Conservation (phyloP, 352 stramenopile genomes). For the Thalassiosira mediterranea region DNA sequence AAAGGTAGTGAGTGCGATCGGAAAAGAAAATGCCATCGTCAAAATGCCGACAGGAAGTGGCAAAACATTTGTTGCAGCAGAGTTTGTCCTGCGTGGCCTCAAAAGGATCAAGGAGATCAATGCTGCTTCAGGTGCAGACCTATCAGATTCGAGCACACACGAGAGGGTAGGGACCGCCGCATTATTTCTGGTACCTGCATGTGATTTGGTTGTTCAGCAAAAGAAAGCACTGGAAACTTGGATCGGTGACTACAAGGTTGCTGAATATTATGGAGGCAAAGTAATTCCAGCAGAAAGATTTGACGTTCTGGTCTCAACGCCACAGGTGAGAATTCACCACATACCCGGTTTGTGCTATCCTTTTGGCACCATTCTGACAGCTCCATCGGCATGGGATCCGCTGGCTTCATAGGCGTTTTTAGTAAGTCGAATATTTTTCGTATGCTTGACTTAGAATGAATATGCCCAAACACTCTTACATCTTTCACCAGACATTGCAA, state of each 20-base stretch:
- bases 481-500: no score
- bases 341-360: no score
- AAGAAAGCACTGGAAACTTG: constrained; percentile 26
- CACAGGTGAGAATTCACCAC: no score
- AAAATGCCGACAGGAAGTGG: constrained; percentile 54
- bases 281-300: constrained; percentile 17
- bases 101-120: background rate
- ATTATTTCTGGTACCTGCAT: constrained; percentile 40
- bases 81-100: no score
- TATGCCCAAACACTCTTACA: no score
- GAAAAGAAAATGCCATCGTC: constrained; percentile 48
- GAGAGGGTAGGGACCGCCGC: constrained; percentile 6
- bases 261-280: constrained; percentile 27
- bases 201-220: constrained; percentile 45
- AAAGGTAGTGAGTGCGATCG: constrained; percentile 32
- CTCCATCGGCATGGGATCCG: no score
- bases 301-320: constrained; percentile 49
- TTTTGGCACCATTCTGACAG: no score
- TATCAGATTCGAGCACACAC: no score
- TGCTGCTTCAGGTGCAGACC: no score
- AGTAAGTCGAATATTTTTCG: constrained; percentile 22
- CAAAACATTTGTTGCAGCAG: constrained; percentile 51
- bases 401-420: no score
- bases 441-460: no score
- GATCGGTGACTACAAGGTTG: constrained; percentile 22